Percentiles rank a stretch among this genome's conserved stretches.
These are phyloP conservation scores for Eragrostis nindensis DNA, from an alignment of 176 grass and related monocot species.

Conservation along the genomic window DNA sequence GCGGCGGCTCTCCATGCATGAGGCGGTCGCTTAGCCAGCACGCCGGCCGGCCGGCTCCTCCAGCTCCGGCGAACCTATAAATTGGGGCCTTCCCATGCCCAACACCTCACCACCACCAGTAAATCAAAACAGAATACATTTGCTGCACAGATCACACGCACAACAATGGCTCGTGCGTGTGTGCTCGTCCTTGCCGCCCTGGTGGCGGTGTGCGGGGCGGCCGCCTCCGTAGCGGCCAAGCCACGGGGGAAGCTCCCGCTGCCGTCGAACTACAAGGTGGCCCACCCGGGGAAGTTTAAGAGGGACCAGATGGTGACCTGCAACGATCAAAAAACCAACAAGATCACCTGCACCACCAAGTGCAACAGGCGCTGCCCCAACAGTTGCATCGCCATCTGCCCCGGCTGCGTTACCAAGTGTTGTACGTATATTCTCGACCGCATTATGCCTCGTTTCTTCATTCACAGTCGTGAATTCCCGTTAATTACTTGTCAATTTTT, in stretches of 20 bases:
- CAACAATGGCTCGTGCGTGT: no score
- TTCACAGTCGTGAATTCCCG: no score
- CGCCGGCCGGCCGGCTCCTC: background rate
- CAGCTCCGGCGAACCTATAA: background rate
- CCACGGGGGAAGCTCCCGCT: background rate
- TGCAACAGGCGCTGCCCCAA: slow-evolving; percentile 38
- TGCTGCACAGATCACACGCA: no score
- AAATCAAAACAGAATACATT: no score
- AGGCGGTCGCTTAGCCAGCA: background rate
- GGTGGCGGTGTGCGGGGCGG: background rate
- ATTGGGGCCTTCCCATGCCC: background rate
- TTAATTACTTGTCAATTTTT: no score
- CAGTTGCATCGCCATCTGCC: slow-evolving; percentile 57
- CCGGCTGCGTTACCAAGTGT: no score
- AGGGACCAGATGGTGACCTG: slow-evolving; percentile 17
- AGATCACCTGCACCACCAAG: background rate
- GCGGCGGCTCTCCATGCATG: background rate
- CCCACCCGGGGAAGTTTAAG: slow-evolving; percentile 5
- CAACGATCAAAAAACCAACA: background rate
- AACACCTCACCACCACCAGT: background rate
- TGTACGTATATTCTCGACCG: no score
- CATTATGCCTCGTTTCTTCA: no score
- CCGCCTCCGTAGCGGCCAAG: background rate
- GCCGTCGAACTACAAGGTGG: background rate
- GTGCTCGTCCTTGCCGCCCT: no score